Base-by-base conservation (phyloP, 2,329 filamentous ascomycete species). In the Exophiala viscosa region DNA sequence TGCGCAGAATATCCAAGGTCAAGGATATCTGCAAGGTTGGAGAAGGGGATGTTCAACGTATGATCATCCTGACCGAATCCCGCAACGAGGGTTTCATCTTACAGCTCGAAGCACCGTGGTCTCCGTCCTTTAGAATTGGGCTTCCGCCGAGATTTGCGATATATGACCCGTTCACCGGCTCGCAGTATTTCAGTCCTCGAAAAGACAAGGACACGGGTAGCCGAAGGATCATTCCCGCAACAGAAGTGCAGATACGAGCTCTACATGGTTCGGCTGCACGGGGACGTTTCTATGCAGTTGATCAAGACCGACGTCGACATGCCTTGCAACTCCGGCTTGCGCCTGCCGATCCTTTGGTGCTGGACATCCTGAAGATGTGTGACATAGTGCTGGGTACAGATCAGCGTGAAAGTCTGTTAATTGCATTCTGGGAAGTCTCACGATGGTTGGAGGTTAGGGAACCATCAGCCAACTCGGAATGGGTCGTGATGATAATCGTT, bases 61-160 rank as follows among this genome's bases (percentile, higher is more conserved):
- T 91, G 46, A 71, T 90, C 2, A 82, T 88, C 20, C 71, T 92
- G 11, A 86, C 84, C 2, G 81, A 85, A 60, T 81, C 82, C 18
- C 77, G 78, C 45, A 75, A 82, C 58, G 85, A 85, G 1, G 77
- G 79, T 28, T 79, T 82, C 42, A 82, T 87, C 63, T 69, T 92
- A 13, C 88, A 84, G 59, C 72, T 88, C 8, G 87, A 90, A 67
- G 86, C 86, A 5, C 87, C 86, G 0, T 91, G 87, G 87, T 84
- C 85, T 52, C 79, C 80, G 47, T 75, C 87, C 10, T 82, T 84
- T n/a, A 83, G 82, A 39, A 71, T 90, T n/a, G 73, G 78, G 0
- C 69, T 90, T 1, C 84, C 86, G 1, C 61, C 54, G 5, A 72
- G 76, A 23, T 71, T 90, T 15, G 76, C 77, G 54, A 67, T 83